Evolutionary conservation across 2,329 filamentous ascomycete genomes (phyloP), one percentile per base, ranked within the genome.

Genomic region (Huntiella bhutanensis): DNA sequence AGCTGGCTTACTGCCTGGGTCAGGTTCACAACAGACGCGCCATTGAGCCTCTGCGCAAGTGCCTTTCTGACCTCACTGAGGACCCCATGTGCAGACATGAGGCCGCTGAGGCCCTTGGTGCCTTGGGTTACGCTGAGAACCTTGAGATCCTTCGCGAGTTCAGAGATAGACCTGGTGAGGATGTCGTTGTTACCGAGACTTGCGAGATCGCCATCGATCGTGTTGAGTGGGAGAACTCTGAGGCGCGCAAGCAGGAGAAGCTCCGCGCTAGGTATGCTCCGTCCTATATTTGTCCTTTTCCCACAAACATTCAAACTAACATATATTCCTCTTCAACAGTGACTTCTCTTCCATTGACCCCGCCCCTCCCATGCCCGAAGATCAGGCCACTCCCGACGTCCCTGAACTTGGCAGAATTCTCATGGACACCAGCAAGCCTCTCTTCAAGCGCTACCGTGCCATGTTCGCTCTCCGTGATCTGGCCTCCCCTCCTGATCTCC

Each of bases 381-480:
- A 72, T n/a, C 64, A 70, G 49, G 68, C 72, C 50, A 77, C 77
- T 3, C 48, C 48, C 41, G 48, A 50, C 33, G 83, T 94, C 42
- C 69, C 79, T 33, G 76, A 82, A 47, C 71, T 98, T 33, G 80
- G 82, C 57, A 71, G 74, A 57, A 76, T 73, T 17, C 69, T 98
- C 46, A 77, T 96, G 62, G 80, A 96, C 61, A 79, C 80, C 4
- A 72, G 67, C 4, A 66, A 79, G 42, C 83, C 86, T 17, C 74
- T 98, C 10, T 98, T 98, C 69, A 68, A 85, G 59, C 79, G 91
- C 59, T 98, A 98, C 65, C 78, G 91, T 57, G 88, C 91, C 60
- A 98, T 98, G 91, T 98, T 98, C 59, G 83, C 85, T 49, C 77
- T 98, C 45, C 81, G 91, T 58, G 91, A 98, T 62, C 77, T 98